Base-by-base conservation (phyloP, 192 early-diverging fungal genomes). In the Backusella liffmaniae region DNA sequence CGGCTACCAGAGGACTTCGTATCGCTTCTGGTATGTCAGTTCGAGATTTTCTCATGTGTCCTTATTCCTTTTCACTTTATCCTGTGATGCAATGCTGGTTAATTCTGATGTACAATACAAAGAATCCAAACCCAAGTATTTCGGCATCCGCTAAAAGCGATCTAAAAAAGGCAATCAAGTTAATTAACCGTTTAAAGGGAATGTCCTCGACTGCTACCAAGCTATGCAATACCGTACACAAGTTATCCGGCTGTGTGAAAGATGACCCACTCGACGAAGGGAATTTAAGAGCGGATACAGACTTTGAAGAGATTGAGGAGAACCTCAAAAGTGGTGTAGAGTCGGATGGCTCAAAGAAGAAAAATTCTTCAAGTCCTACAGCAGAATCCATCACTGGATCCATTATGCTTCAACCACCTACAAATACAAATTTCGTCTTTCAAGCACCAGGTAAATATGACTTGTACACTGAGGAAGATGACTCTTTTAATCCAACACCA, bases 1-100 rank as follows among this genome's bases (percentile, higher is more conserved):
- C 67, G 21, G 67, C 67, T 12, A 21, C 67, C 4, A 35, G 67
- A 35, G 67, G 67, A 13, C 34, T 69, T 8, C 34, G 37, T 4
- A 69, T 69, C 6, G 67, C 67, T 13, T 69, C 8, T 23, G 18
- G 67, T 3, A 39, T 69, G 37, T 37, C 67, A 4, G n/a, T 37
- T 69, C 34, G 35, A 10, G 67, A 69, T 12, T 69, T 37, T 36
- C 67, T 69, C 10, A 69, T 69, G 67, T 69, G 67, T 26, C 67
- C 67, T 4, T 69, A 69, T 36, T 69, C 67, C 7, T 69, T 69
- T 39, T 41, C 67, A 1, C 35, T 69, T 9, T 69, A 69, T 69
- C 67, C 67, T 36, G 3, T 69, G 34, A 35, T 35, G 37, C 67
- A 69, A n/a, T 69, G 34, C 18, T 35, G 67, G 34, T 4, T 69